phyloP scores from a whole-genome alignment of 2,329 filamentous ascomycete species.

The Xylaria sp. region DNA sequence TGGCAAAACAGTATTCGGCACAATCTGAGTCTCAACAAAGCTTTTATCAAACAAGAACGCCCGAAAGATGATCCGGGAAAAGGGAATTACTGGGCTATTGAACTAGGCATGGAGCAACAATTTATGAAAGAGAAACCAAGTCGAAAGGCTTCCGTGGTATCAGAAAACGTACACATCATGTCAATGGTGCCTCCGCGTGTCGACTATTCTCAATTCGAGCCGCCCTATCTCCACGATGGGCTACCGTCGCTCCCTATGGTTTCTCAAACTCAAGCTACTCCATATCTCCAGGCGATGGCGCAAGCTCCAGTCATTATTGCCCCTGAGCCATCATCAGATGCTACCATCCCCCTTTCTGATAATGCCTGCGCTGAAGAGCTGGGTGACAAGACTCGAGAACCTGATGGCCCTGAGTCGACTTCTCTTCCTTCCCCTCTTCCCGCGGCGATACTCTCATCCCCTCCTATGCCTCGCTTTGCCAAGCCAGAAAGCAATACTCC shows the following conservation, averaged over 20 bases:
- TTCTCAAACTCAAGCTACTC: slow-evolving; percentile 43
- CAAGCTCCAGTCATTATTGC: slow-evolving; percentile 50
- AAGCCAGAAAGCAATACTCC: slow-evolving; percentile 76
- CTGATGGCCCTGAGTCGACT: slow-evolving; percentile 55
- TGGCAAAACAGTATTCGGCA: slow-evolving; percentile 99
- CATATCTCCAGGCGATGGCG: slow-evolving; percentile 52
- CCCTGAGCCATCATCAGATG: slow-evolving; percentile 77
- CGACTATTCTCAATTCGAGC: slow-evolving; percentile 59
- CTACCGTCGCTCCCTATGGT: slow-evolving; percentile 62
- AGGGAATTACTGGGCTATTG: slow-evolving; percentile 96
- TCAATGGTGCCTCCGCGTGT: slow-evolving; percentile 59
- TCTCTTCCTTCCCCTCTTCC: slow-evolving; percentile 76
- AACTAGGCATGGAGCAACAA: slow-evolving; percentile 85
- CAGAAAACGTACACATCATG: slow-evolving; percentile 68
- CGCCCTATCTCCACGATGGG: slow-evolving; percentile 50
- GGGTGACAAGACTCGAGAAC: slow-evolving; percentile 56
- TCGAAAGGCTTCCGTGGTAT: slow-evolving; percentile 66
- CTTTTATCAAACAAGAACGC: slow-evolving; percentile 93
- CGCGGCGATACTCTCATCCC: slow-evolving; percentile 85
- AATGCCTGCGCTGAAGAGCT: slow-evolving; percentile 65
- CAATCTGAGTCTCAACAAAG: slow-evolving; percentile 96
- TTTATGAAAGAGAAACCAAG: slow-evolving; percentile 88
- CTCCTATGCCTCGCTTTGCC: slow-evolving; percentile 74
- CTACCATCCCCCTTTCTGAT: slow-evolving; percentile 79
- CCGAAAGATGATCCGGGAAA: slow-evolving; percentile 98